Evolutionary conservation across 2,329 filamentous ascomycete genomes (phyloP), one percentile per base, ranked within the genome.

Genomic region (Mycosphaerella sp.): DNA sequence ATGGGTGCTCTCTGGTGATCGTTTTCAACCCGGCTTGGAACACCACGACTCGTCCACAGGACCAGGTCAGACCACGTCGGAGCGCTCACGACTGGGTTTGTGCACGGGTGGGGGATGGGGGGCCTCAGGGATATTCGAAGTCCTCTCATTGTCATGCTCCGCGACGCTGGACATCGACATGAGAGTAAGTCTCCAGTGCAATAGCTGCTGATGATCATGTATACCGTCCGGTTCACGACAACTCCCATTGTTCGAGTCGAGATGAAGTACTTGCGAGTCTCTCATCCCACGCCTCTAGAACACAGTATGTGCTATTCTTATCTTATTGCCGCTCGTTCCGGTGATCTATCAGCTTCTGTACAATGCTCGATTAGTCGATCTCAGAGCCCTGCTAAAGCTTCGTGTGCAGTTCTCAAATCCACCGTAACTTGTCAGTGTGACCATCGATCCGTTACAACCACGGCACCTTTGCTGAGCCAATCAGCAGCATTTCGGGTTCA

Each of bases 61-160:
- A 31, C 39, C 23, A 50, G 41, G 47, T 43, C 47, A 50, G 23
- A 41, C 47, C 47, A 50, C 47, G n/a, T 10, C 39, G 8, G 47
- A 50, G 41, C 38, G n/a, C 41, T 39, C n/a, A 50, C 21, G 21
- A 21, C 36, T 39, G 26, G n/a, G 29, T 26, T 39, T 39, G 38
- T 34, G 39, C 26, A 39, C 47, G 34, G 9, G 47, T 29, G 26
- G 26, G 26, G 5, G 26, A 7, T 2, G 26, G 26, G 26, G 26
- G 26, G 26, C 26, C 26, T 29, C 26, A 29, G 5, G 26, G 5
- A 29, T 29, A 7, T 29, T 29, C 3, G 26, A 32, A 50, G 26
- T 5, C n/a, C 14, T 41, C 14, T 41, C 32, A 36, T 48, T 23
- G 12, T 43, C 26, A 43, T 50, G 38, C 26, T 29, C 26, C 26